Base-by-base conservation (phyloP, 495 filamentous ascomycete species). In the Cercophora newfieldiana region DNA sequence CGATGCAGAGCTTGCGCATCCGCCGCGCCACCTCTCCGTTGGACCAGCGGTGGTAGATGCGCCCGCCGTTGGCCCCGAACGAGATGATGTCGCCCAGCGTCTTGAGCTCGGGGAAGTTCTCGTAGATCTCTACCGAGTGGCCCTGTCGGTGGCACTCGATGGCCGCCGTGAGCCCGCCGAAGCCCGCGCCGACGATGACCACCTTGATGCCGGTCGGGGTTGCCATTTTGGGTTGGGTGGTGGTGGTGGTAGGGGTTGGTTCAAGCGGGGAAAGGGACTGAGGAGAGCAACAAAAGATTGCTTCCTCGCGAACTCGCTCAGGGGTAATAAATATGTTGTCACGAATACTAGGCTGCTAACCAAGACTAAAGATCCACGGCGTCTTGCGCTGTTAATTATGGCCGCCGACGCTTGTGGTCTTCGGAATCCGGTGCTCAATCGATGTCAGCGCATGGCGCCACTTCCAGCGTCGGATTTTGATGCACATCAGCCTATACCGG, bases 91-190 rank as follows among this genome's bases (percentile, higher is more conserved):
- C 87, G 56, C 87, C 87, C 0, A 88, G 78, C 1, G 76, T 69
- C 68, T 87, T 87, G 57, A 88, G 81, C 65, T 83, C 79, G 19
- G 83, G 81, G 63, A 87, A 87, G 21, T 81, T 78, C 64, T 88
- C 84, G 72, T 88, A 86, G 68, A 88, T 79, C 61, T 77, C 72
- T 50, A 88, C 87, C 60, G 75, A 75, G 69, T 88, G 86, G 25
- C 86, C 86, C 68, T 88, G 83, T 16, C 85, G 84, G 68, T 82
- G 80, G 65, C 87, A 88, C 71, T 89, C 86, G 63, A 89, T 86
- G 22, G 86, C 85, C 14, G 85, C 85, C 1, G 84, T 84, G 7
- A 88, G 72, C 7, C 87, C 86, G 53, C 82, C 86, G 54, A 88
- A 85, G 29, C 87, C 87, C 24, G 80, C 83, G 19, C 86, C 86